Evolutionary conservation across 2,329 filamentous ascomycete genomes (phyloP).

Genomic region (Neoscytalidium dimidiatum): DNA sequence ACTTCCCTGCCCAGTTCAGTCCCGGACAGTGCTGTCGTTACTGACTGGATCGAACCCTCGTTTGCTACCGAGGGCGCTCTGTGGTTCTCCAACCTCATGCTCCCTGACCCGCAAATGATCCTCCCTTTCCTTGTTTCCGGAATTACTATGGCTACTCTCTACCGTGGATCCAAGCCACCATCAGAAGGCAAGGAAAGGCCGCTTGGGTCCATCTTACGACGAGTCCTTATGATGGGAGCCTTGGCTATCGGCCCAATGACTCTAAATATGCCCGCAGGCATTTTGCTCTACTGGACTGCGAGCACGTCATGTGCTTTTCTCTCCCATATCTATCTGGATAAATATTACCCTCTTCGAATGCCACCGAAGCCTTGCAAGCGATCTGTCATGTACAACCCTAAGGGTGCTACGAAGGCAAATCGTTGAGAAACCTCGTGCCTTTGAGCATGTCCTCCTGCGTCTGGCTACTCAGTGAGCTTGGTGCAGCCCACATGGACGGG

Average conservation of each 20-base stretch:
- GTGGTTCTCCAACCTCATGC: conserved; percentile 61
- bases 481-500: too few species aligned
- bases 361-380: conserved; percentile 5
- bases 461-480: too few species aligned
- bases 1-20: background rate
- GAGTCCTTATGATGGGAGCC: conserved; percentile 31
- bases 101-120: conserved; percentile 52
- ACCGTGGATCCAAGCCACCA: background rate
- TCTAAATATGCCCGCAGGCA: conserved; percentile 39
- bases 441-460: background rate
- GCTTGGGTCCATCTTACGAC: conserved; percentile 15
- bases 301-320: conserved; percentile 37
- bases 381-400: background rate
- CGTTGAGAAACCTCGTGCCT: background rate
- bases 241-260: conserved; percentile 35
- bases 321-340: conserved; percentile 36
- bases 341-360: background rate
- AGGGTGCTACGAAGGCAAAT: background rate
- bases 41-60: conserved; percentile 47
- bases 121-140: conserved; percentile 53
- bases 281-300: conserved; percentile 45
- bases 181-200: background rate
- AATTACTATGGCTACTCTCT: conserved; percentile 25
- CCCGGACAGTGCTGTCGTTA: background rate
- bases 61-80: conserved; percentile 59